Conservation (phyloP, 2,329 filamentous ascomycete species). For the Chalaropsis ovoidea region DNA sequence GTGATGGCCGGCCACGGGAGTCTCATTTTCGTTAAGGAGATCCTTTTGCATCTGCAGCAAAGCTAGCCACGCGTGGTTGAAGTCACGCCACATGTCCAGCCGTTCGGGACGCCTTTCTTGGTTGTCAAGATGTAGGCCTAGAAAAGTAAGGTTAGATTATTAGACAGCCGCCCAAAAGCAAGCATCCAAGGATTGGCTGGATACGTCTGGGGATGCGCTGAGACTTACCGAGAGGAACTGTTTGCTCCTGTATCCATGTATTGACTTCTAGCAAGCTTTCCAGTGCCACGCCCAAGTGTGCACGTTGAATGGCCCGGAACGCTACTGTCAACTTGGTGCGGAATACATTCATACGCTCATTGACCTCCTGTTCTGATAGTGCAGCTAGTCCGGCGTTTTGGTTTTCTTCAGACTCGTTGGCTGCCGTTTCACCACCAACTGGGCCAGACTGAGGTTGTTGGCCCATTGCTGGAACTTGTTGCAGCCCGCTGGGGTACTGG, state of each 20-base stretch:
- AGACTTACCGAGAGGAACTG: constrained; percentile 15
- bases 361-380: constrained; percentile 12
- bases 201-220: background rate
- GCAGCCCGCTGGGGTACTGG: constrained; percentile 10
- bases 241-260: background rate
- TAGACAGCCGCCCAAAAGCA: background rate
- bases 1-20: constrained; percentile 47
- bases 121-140: constrained; percentile 26
- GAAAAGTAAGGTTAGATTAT: background rate
- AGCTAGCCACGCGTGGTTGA: constrained; percentile 85
- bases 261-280: constrained; percentile 5
- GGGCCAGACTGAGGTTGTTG: constrained; percentile 9
- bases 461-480: background rate
- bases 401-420: background rate
- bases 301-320: background rate
- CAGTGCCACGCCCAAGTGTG: background rate
- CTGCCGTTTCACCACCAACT: constrained; percentile 2
- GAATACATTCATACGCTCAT: constrained; percentile 12
- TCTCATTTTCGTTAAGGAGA: constrained; percentile 51
- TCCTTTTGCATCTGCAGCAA: constrained; percentile 77
- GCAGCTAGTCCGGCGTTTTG: background rate
- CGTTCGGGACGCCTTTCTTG: constrained; percentile 42
- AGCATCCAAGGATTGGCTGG: background rate
- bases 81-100: constrained; percentile 81
- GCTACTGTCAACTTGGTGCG: background rate